phyloP scores from a whole-genome alignment of 768 basidiomycete genomes.

The Naganishia randhawae region DNA sequence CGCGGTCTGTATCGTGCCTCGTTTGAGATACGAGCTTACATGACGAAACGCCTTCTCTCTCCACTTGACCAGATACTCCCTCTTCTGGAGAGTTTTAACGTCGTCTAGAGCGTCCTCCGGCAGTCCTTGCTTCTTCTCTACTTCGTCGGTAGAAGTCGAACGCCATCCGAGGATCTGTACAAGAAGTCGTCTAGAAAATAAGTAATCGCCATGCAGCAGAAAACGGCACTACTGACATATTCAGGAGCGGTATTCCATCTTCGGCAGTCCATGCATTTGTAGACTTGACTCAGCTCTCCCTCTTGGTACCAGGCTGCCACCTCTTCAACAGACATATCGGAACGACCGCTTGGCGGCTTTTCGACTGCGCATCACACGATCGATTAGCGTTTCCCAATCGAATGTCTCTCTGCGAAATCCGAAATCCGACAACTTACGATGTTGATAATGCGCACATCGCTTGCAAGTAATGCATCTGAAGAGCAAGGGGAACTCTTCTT shows the following conservation, averaged over 20 bases:
- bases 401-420: no score
- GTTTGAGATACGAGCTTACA: slow-evolving; percentile 50
- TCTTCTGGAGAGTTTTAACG: slow-evolving; percentile 57
- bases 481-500: slow-evolving; percentile 52
- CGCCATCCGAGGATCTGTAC: slow-evolving; percentile 80
- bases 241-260: slow-evolving; percentile 14
- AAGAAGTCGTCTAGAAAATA: neutral
- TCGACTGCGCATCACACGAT: slow-evolving; percentile 47
- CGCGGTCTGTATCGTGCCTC: neutral
- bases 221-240: neutral
- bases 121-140: slow-evolving; percentile 59
- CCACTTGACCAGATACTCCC: slow-evolving; percentile 95
- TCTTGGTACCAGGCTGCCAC: slow-evolving; percentile 67
- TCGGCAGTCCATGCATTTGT: slow-evolving; percentile 18
- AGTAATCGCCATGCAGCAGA: neutral
- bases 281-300: slow-evolving; percentile 55
- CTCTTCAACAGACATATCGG: slow-evolving; percentile 35
- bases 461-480: slow-evolving; percentile 83
- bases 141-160: slow-evolving; percentile 65
- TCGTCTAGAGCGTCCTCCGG: slow-evolving; percentile 48
- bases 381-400: neutral
- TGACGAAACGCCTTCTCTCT: slow-evolving; percentile 66
- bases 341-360: slow-evolving; percentile 53
- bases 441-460: slow-evolving; percentile 74
- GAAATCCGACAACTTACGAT: slow-evolving; percentile 50